phyloP scores from a whole-genome alignment of 2,329 filamentous ascomycete genomes.

The Botrytis byssoidea region DNA sequence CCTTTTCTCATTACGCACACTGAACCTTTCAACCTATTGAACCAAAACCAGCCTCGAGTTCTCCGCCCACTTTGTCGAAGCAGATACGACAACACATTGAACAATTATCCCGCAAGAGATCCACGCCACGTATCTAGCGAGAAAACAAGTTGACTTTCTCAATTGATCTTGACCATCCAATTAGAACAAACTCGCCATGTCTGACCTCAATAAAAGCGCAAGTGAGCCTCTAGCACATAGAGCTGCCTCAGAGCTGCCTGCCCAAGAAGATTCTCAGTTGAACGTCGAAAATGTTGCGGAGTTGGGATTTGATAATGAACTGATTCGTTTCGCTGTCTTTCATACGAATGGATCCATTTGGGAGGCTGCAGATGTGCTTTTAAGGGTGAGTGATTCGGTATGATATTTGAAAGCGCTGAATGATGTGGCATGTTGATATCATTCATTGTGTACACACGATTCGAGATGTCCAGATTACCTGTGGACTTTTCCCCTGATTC shows the following conservation, averaged over 20 bases:
- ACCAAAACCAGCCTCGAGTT: neutral
- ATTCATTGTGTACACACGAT: neutral
- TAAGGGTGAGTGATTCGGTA: neutral
- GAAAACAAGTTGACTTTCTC: neutral
- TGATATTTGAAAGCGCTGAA: no score
- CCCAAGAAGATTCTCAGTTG: neutral
- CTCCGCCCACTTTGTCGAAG: no score
- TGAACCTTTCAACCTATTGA: neutral
- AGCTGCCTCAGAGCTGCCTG: neutral
- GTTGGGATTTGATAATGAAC: neutral
- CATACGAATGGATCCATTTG: neutral
- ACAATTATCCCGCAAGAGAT: neutral
- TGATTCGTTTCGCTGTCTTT: neutral
- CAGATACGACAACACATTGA: neutral
- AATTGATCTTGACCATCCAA: neutral
- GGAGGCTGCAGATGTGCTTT: neutral
- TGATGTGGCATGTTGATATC: neutral
- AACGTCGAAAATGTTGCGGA: neutral
- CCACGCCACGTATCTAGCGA: no score
- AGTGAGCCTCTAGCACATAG: neutral
- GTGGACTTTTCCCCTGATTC: no score
- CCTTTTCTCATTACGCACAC: no score
- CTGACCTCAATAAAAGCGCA: neutral
- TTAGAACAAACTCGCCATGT: neutral
- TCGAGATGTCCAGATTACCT: neutral